These are phyloP conservation scores for Eucalyptus dawsonii DNA, from an alignment of 345 rosid genomes.

Conservation along the genomic window DNA sequence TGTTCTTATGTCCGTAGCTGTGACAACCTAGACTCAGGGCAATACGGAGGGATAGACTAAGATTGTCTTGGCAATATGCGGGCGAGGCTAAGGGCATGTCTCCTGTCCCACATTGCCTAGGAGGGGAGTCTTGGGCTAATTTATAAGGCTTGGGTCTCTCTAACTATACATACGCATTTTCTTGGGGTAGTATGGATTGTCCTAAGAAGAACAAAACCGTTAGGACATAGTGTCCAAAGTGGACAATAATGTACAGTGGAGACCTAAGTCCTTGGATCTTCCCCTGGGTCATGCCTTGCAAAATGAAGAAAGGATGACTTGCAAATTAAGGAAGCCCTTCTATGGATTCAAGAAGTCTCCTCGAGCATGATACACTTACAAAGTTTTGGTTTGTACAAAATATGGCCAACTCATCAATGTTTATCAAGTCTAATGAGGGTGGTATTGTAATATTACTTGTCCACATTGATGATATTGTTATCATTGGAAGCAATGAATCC, in stretches of 20 bases:
- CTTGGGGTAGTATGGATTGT: no score
- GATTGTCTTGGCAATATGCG: fast-evolving
- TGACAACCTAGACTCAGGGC: fast-evolving
- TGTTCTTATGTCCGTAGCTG: neutral
- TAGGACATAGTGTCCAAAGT: no score
- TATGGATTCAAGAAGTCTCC: neutral
- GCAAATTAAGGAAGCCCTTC: neutral
- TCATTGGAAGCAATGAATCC: fast-evolving
- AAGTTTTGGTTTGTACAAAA: neutral
- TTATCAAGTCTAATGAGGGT: neutral
- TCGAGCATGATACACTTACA: neutral
- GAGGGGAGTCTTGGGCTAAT: no score
- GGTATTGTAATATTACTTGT: neutral
- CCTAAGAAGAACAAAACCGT: no score
- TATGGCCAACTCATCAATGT: neutral
- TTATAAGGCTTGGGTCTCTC: no score
- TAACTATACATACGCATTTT: no score
- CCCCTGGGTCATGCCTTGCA: neutral
- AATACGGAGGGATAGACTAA: fast-evolving
- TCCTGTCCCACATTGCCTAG: no score
- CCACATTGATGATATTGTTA: neutral
- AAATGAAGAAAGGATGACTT: neutral
- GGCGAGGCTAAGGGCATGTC: no score
- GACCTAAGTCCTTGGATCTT: neutral
- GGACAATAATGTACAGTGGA: no score